Percentiles rank a stretch among this genome's conserved stretches.
These are phyloP conservation scores for Mortierella sp. DNA, from an alignment of 371 early-diverging fungal species.

Conservation along the genomic window DNA sequence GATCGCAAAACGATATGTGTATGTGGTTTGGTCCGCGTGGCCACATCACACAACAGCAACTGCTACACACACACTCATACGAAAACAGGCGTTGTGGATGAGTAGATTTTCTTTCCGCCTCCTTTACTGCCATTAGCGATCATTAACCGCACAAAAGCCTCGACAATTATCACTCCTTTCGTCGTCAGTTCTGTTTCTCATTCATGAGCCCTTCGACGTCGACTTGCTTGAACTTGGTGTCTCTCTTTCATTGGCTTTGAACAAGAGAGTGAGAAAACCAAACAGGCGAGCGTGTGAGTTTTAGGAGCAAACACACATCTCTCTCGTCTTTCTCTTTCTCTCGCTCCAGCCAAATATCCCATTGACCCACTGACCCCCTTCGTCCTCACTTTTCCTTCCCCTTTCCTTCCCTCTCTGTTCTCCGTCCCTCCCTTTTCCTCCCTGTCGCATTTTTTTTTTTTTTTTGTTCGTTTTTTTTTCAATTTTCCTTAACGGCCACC, in stretches of 20 bases:
- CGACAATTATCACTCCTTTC: neutral
- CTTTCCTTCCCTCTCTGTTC: no score
- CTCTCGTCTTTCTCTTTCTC: neutral
- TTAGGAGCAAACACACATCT: neutral
- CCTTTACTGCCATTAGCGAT: neutral
- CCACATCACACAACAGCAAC: neutral
- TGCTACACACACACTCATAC: neutral
- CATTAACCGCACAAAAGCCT: no score
- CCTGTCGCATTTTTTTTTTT: neutral
- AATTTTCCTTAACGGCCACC: neutral
- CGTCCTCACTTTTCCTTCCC: neutral
- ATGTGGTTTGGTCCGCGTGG: neutral
- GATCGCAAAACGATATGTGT: neutral
- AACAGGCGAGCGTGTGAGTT: neutral
- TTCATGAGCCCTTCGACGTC: neutral
- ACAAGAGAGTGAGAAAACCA: no score
- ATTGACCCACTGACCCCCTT: neutral
- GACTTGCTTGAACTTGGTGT: neutral
- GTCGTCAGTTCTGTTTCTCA: neutral
- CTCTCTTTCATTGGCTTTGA: neutral
- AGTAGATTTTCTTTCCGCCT: conserved; percentile 6
- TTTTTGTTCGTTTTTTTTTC: neutral
- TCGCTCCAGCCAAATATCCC: neutral
- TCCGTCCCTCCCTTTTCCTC: neutral
- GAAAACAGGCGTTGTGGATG: neutral